Evolutionary conservation across 345 rosid genomes (phyloP).

Genomic region (Syzygium grande): DNA sequence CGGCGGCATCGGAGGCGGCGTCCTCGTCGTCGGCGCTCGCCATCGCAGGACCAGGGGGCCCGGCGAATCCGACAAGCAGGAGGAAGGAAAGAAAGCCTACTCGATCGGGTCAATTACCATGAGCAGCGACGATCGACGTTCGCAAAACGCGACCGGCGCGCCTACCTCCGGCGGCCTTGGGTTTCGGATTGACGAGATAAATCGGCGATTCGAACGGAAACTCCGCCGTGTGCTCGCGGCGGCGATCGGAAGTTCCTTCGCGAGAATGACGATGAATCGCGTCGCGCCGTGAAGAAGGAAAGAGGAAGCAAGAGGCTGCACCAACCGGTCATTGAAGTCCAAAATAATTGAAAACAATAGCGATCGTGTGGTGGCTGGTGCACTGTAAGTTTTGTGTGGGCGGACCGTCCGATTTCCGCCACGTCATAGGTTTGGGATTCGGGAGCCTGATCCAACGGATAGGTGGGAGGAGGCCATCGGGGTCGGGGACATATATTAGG

Average conservation of each 20-base stretch:
- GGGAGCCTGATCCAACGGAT: neutral
- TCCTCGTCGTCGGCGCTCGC: slow-evolving; percentile 49
- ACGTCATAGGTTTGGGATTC: neutral
- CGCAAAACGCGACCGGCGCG: neutral
- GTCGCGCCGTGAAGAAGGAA: neutral
- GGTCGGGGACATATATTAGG: neutral
- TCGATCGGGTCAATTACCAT: neutral
- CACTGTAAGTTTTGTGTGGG: neutral
- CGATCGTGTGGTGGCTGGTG: neutral
- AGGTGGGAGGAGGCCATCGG: neutral
- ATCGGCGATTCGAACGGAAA: neutral
- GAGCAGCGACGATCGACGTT: neutral
- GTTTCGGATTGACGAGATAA: neutral
- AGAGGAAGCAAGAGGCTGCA: neutral
- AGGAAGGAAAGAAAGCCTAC: neutral
- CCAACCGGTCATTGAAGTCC: neutral
- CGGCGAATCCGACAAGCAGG: neutral
- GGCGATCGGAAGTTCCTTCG: neutral
- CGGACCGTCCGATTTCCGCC: neutral
- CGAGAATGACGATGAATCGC: neutral
- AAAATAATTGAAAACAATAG: neutral
- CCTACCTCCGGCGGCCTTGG: neutral
- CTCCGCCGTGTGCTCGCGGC: neutral
- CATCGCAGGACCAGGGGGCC: slow-evolving; percentile 23
- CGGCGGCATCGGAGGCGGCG: slow-evolving; percentile 59